Evolutionary conservation across 2,329 filamentous ascomycete species (phyloP).

Genomic region (Penicillium vulpinum): DNA sequence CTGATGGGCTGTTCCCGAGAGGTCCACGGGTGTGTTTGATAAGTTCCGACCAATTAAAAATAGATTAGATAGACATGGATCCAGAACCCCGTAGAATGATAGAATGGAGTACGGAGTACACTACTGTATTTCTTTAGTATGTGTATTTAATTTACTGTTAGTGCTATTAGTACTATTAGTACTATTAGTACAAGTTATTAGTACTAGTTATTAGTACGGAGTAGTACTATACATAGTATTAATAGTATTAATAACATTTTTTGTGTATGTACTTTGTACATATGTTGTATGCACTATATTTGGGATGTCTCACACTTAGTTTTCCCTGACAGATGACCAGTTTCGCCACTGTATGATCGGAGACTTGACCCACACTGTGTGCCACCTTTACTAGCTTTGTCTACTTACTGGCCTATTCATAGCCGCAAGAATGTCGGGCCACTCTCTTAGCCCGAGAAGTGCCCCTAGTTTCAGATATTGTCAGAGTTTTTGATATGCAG

Average conservation of each 20-base stretch:
- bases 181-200: no score
- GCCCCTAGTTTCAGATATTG: slow-evolving; percentile 11
- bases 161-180: no score
- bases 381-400: not conserved
- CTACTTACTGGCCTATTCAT: not conserved
- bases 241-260: not conserved
- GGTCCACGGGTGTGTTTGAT: no score
- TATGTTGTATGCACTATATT: slow-evolving; percentile 11
- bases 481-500: slow-evolving; percentile 5
- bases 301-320: slow-evolving; percentile 11
- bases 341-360: slow-evolving; percentile 6
- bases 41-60: not conserved
- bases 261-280: no score
- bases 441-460: not conserved
- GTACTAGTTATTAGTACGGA: no score
- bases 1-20: slow-evolving; percentile 1
- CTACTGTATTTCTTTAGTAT: slow-evolving; percentile 1
- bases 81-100: slow-evolving; percentile 2
- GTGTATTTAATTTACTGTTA: no score
- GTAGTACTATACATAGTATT: no score
- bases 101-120: slow-evolving; percentile 1
- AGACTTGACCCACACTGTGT: slow-evolving; percentile 7
- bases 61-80: not conserved
- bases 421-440: slow-evolving; percentile 1
- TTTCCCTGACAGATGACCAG: slow-evolving; percentile 5